These are phyloP conservation scores for Hymenoscyphus occultus DNA, from an alignment of 2,329 filamentous ascomycete species.

Conservation along the genomic window DNA sequence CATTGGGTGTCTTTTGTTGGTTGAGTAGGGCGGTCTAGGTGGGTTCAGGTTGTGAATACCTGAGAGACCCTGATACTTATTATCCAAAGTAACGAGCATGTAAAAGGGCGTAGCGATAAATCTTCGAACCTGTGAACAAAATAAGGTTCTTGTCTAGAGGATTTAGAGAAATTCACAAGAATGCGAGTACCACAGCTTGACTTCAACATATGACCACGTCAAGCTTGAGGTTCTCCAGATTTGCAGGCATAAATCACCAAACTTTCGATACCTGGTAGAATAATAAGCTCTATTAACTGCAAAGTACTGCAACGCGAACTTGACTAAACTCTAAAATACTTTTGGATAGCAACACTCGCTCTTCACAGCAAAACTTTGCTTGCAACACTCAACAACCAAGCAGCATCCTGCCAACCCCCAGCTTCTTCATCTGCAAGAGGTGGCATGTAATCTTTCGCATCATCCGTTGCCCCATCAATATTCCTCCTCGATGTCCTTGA, in stretches of 20 bases:
- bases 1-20: too few relatives aligned
- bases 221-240: neutral
- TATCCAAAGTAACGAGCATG: too few relatives aligned
- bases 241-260: neutral
- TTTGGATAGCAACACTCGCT: neutral
- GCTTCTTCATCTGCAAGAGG: slow-evolving; percentile 50
- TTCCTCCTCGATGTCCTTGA: slow-evolving; percentile 26
- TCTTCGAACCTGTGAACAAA: too few relatives aligned
- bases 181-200: too few relatives aligned
- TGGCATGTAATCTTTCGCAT: slow-evolving; percentile 47
- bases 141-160: too few relatives aligned
- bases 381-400: slow-evolving; percentile 65
- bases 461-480: slow-evolving; percentile 26
- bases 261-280: neutral
- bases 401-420: slow-evolving; percentile 64
- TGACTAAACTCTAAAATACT: neutral
- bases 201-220: too few relatives aligned
- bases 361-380: slow-evolving; percentile 33
- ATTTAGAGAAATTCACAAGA: too few relatives aligned
- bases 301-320: slow-evolving; percentile 4
- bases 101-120: too few relatives aligned
- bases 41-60: too few relatives aligned
- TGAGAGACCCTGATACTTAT: too few relatives aligned
- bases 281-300: neutral
- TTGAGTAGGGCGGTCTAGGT: too few relatives aligned